Conservation (phyloP, 352 stramenopile species). For the Phytophthora europaea region DNA sequence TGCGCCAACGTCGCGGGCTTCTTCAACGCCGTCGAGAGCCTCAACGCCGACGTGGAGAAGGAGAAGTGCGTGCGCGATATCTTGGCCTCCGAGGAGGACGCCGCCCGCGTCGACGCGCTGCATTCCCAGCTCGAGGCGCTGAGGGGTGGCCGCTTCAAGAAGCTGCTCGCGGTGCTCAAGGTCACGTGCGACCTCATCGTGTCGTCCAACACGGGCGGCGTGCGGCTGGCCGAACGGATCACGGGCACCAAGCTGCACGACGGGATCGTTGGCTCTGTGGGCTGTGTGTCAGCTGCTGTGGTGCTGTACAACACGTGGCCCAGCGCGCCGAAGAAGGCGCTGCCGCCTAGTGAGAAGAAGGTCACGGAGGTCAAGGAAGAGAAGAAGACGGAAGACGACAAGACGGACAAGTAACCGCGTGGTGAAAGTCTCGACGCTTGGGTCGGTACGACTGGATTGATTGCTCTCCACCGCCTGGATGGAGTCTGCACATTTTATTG, state of each 20-base stretch:
- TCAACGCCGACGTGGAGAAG: constrained; percentile 85
- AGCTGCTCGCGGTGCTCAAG: constrained; percentile 86
- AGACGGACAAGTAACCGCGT: neutral
- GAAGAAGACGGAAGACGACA: constrained; percentile 14
- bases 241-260: constrained; percentile 86
- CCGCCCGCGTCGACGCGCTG: constrained; percentile 57
- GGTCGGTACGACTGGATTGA: neutral
- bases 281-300: constrained; percentile 82
- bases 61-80: constrained; percentile 84
- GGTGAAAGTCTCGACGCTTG: neutral
- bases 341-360: constrained; percentile 23
- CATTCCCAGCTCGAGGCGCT: constrained; percentile 72
- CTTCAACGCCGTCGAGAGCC: constrained; percentile 69
- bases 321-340: constrained; percentile 46
- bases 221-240: constrained; percentile 83
- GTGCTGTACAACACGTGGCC: constrained; percentile 91
- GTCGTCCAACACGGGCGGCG: constrained; percentile 85
- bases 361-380: constrained; percentile 12
- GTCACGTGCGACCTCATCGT: constrained; percentile 88
- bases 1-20: constrained; percentile 87
- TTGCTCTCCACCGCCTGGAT: neutral
- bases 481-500: neutral
- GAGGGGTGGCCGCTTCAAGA: constrained; percentile 75
- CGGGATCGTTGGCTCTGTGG: constrained; percentile 82
- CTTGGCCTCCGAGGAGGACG: constrained; percentile 75